Base-by-base conservation (phyloP, 2,329 filamentous ascomycete genomes). In the Stachybotrys chlorohalonatus region DNA sequence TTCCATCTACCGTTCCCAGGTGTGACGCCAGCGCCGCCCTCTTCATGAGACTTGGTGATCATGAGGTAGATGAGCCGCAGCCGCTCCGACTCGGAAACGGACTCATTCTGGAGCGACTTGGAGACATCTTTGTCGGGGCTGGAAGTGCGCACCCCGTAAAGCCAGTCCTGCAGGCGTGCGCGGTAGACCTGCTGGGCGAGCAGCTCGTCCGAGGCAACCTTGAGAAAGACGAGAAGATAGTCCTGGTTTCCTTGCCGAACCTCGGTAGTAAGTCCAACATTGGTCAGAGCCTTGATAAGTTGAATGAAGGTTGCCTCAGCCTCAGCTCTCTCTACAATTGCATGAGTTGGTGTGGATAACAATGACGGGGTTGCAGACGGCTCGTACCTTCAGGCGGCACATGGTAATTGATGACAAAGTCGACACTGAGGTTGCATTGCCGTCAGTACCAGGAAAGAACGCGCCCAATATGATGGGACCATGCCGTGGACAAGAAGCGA, bases 81-180 rank as follows among this genome's bases (percentile, higher is more conserved):
- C 50, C 92, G 82, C 74, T 99, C 94, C 24, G 93, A 89, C 66
- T 95, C 90, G 46, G 86, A 90, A 55, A 96, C 79, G 1, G 91
- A 88, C 61, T 95, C 87, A 15, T 82, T 75, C 56, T 85, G 76
- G 53, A 95, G 81, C 13, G 85, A 81, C 56, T 83, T 77, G 51
- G 80, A 74, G 16, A 90, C 83, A 60, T 95, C 85, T 65, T 84
- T 86, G 54, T 84, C 81, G 0, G 93, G 93, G 42, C 90, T 85
- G 17, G 83, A 81, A 52, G 88, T 81, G 58, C 90, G 86, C 54
- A 96, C 87, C 53, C 92, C 91, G 67, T 94, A 87, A 39, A 97
- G 83, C 90, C 92, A 99, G 72, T 97, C 94, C 67, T 91, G 89
- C 16, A 96, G 85, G 59, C 94, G 84, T 54, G 89, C 89, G 60